Percentiles rank a stretch among this genome's conserved stretches.
These are phyloP conservation scores for Smallanthus sonchifolius DNA, from an alignment of 129 eudicot species.

Conservation along the genomic window DNA sequence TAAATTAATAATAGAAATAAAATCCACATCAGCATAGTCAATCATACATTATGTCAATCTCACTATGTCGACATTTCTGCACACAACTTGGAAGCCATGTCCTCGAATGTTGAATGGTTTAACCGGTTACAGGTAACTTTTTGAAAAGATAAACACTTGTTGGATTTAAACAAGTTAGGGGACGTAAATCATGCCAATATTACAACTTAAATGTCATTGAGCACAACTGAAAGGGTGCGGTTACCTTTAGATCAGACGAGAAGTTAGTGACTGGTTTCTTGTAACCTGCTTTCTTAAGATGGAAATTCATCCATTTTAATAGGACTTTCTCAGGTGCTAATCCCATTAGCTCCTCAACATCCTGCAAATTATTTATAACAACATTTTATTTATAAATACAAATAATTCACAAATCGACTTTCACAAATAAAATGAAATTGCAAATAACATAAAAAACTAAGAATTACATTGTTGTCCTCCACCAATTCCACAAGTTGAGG, in stretches of 20 bases:
- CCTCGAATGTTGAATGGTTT: background rate
- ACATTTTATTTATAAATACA: background rate
- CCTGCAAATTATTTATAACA: slow-evolving; percentile 39
- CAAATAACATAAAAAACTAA: background rate
- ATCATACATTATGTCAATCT: background rate
- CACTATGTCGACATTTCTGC: background rate
- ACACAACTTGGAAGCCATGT: background rate
- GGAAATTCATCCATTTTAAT: slow-evolving; percentile 91
- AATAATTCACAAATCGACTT: background rate
- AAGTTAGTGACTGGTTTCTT: slow-evolving; percentile 75
- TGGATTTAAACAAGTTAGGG: background rate
- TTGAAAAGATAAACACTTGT: background rate
- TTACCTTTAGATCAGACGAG: slow-evolving; percentile 79
- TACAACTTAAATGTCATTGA: background rate
- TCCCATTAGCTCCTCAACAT: slow-evolving; percentile 88
- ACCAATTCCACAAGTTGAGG: slow-evolving; percentile 94
- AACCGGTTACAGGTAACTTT: background rate
- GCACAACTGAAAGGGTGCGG: background rate
- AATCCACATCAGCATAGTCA: background rate
- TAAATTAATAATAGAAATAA: no score
- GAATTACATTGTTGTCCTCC: slow-evolving; percentile 70
- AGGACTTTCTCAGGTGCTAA: slow-evolving; percentile 83
- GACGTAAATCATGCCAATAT: background rate
- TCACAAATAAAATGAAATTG: background rate
- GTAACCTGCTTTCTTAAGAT: slow-evolving; percentile 92